A percentile compares a stretch with the other conserved stretches of the same genome.
These are phyloP conservation scores for Juglanconis sp. DNA, from an alignment of 2,329 filamentous ascomycete genomes.

Conservation along the genomic window DNA sequence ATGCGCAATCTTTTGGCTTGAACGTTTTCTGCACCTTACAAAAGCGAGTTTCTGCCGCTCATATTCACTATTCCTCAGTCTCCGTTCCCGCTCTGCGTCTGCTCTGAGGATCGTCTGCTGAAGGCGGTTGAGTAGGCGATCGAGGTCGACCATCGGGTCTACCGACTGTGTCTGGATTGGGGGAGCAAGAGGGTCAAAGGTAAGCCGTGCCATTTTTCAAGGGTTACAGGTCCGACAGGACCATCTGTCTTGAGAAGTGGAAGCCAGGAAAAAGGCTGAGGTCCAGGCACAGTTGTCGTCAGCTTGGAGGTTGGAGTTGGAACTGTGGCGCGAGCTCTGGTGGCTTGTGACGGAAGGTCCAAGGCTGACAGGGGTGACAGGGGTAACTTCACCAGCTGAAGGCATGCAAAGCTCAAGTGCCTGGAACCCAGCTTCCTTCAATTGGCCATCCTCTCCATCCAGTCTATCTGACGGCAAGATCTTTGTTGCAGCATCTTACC, in stretches of 20 bases:
- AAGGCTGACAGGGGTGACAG: not conserved
- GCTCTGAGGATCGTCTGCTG: constrained; percentile 63
- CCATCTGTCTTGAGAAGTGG: too few species aligned
- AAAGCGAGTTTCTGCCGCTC: constrained; percentile 60
- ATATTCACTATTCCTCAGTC: constrained; percentile 59
- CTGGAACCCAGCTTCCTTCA: not conserved
- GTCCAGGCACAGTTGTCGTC: not conserved
- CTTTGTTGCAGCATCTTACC: not conserved
- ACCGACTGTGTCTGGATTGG: constrained; percentile 17
- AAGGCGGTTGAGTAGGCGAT: constrained; percentile 62
- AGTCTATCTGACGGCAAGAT: not conserved
- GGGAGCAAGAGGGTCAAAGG: constrained; percentile 16
- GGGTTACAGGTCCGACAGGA: too few species aligned
- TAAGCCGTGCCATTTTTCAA: constrained; percentile 7
- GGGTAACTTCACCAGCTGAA: not conserved
- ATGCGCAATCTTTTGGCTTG: not conserved
- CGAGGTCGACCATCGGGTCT: constrained; percentile 51
- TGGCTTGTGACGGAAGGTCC: not conserved
- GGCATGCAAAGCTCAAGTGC: not conserved
- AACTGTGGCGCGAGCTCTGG: constrained; percentile 13
- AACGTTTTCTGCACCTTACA: constrained; percentile 34
- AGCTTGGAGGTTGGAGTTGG: not conserved
- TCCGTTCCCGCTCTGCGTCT: constrained; percentile 55
- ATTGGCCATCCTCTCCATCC: not conserved
- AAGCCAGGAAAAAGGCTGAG: not conserved